These are phyloP conservation scores for Sugiyamaella pinicola DNA, from an alignment of 1,139 yeast genomes.

Conservation along the genomic window DNA sequence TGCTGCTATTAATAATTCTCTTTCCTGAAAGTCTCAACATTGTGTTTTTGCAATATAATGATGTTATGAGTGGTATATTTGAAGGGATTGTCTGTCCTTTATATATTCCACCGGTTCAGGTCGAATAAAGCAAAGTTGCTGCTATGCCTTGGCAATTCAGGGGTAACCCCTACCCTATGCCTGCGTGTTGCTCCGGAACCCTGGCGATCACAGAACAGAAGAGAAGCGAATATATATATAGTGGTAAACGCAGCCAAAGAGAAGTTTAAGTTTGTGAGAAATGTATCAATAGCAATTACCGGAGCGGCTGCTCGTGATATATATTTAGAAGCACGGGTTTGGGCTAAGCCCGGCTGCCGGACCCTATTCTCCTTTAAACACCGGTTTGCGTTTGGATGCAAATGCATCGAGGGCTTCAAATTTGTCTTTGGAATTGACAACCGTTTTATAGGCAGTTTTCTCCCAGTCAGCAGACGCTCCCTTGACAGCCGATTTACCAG, in stretches of 20 bases:
- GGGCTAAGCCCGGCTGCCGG: no score
- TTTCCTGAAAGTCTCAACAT: slow-evolving; percentile 15
- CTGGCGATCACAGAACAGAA: not conserved
- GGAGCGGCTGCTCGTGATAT: no score
- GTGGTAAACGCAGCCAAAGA: not conserved
- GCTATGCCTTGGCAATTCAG: slow-evolving; percentile 6
- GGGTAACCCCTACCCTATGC: slow-evolving; percentile 8
- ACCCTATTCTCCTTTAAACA: slow-evolving; percentile 36
- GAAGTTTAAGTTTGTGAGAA: no score
- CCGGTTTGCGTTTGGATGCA: slow-evolving; percentile 39
- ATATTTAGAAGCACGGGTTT: no score
- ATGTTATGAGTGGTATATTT: no score
- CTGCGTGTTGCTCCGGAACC: slow-evolving; percentile 4
- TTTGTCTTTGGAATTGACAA: slow-evolving; percentile 40
- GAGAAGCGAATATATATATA: not conserved
- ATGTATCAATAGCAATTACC: no score
- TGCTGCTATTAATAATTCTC: slow-evolving; percentile 1
- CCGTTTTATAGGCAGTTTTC: slow-evolving; percentile 34
- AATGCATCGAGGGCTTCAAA: slow-evolving; percentile 41
- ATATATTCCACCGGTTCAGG: not conserved
- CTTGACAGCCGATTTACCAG: slow-evolving; percentile 39
- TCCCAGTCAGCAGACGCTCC: slow-evolving; percentile 38
- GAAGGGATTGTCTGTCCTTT: no score
- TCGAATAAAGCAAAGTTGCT: slow-evolving; percentile 15
- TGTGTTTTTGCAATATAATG: not conserved